Percentiles rank a stretch among this genome's conserved stretches.
Conservation (phyloP, 805 yeast genomes). For the Wickerhamiella parazyma region DNA sequence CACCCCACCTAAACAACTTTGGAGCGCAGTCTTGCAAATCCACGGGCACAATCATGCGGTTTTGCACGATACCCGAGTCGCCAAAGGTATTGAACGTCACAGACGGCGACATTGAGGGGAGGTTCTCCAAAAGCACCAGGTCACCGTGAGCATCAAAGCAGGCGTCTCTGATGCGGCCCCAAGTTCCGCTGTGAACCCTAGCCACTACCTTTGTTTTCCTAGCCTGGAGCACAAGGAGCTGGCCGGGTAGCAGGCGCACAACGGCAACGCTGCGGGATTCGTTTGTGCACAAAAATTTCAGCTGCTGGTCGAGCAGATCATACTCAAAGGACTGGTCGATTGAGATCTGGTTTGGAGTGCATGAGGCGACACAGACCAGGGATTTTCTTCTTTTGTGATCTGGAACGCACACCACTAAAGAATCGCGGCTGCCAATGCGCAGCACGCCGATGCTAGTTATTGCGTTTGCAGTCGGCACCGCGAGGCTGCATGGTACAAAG, state of each 20-base stretch:
- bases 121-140: background rate
- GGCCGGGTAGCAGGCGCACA: background rate
- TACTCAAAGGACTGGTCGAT: background rate
- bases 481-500: background rate
- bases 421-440: background rate
- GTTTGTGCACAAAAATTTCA: conserved; percentile 4
- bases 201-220: background rate
- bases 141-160: background rate
- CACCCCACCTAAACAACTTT: background rate
- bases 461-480: background rate
- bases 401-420: background rate
- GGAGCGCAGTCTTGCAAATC: background rate
- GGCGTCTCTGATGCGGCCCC: conserved; percentile 5
- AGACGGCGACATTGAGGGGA: background rate
- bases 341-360: background rate
- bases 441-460: background rate
- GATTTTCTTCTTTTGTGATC: background rate
- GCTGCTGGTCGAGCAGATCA: background rate
- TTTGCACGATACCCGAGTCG: background rate
- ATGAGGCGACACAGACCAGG: background rate
- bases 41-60: background rate
- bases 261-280: background rate
- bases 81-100: background rate
- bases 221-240: conserved; percentile 1
- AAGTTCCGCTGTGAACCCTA: background rate